phyloP scores from a whole-genome alignment of 768 basidiomycete genomes.

The Leccinum variicolor region DNA sequence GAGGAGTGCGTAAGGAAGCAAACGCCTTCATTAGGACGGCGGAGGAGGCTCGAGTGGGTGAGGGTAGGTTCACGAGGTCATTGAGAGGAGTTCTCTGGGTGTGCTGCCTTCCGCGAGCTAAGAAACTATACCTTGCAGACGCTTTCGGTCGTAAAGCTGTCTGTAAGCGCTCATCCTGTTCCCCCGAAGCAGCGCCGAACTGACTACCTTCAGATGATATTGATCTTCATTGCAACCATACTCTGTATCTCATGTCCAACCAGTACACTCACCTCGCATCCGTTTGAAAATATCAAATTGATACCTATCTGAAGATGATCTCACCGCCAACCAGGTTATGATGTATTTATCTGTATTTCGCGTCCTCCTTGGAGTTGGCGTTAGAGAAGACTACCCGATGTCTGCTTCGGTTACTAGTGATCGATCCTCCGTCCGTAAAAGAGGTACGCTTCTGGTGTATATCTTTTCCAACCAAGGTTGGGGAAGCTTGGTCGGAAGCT shows the following conservation, averaged over 20 bases:
- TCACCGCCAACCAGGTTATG: conserved; percentile 50
- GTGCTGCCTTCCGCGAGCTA: background rate
- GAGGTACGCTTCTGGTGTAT: conserved; percentile 70
- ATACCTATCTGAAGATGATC: conserved; percentile 32
- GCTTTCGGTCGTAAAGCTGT: conserved; percentile 66
- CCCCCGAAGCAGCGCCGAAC: background rate
- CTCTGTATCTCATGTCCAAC: conserved; percentile 65
- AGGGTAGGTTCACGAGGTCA: conserved; percentile 25
- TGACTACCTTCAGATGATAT: conserved; percentile 48
- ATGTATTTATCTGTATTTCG: conserved; percentile 67
- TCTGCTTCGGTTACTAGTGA: conserved; percentile 67
- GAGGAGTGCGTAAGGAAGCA: too few species aligned
- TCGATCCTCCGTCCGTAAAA: conserved; percentile 58
- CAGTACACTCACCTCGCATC: conserved; percentile 26
- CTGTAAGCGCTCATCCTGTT: conserved; percentile 36
- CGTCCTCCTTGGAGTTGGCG: conserved; percentile 71
- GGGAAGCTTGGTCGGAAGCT: conserved; percentile 63
- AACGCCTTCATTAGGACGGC: too few species aligned
- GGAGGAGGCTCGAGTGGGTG: too few species aligned
- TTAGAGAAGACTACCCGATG: conserved; percentile 82
- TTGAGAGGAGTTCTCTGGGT: too few species aligned
- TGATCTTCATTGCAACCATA: conserved; percentile 77
- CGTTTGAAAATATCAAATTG: background rate
- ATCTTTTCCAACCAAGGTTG: conserved; percentile 79
- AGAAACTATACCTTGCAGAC: conserved; percentile 50